Evolutionary conservation across 352 stramenopile genomes (phyloP), one percentile per base, ranked within the genome.

Genomic region (Globisporangium apiculatum): DNA sequence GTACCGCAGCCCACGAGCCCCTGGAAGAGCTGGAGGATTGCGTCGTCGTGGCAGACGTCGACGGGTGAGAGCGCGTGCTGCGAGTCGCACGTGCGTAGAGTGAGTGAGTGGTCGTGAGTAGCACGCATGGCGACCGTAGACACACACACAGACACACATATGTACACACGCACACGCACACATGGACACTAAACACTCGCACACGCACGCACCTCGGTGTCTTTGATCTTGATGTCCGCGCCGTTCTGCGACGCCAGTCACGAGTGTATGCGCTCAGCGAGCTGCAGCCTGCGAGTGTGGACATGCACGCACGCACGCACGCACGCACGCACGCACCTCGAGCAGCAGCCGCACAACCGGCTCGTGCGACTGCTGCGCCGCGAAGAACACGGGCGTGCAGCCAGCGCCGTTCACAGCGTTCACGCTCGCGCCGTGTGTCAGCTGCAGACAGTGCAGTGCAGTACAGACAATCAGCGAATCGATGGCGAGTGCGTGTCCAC

Each of bases 341-440:
- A 91, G 59, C 7, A 91, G 53, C 5, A 86, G 50, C 14, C 71
- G 51, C 45, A 84, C 75, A 2, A 86, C 75, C 4, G 56, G 50
- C 4, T 64, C 15, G 14, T 71, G 69, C 3, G 75, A 79, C 63
- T 91, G 78, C 59, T 91, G 81, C 3, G 69, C 62, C 1, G 80
- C 83, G n/a, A 85, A 80, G 61, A 91, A 91, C 14, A 91, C 54
- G 35, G 83, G 65, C 2, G 83, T 89, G 55, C 80, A 92, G 7
- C 78, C 80, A 8, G 65, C 58, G 0, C 50, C 67, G 45, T 92
- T 92, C 37, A 60, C 61, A 0, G 51, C 58, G 53, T 92, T 89
- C 42, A 87, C 61, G 35, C 70, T 89, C 9, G 80, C 79, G 14
- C 79, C 79, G 49, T 43, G 41, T 65, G 61, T 69, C 66, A 81